Percentiles rank a stretch among this genome's conserved stretches.
phyloP scores from a whole-genome alignment of 257 asterid species.

The Echium plantagineum region DNA sequence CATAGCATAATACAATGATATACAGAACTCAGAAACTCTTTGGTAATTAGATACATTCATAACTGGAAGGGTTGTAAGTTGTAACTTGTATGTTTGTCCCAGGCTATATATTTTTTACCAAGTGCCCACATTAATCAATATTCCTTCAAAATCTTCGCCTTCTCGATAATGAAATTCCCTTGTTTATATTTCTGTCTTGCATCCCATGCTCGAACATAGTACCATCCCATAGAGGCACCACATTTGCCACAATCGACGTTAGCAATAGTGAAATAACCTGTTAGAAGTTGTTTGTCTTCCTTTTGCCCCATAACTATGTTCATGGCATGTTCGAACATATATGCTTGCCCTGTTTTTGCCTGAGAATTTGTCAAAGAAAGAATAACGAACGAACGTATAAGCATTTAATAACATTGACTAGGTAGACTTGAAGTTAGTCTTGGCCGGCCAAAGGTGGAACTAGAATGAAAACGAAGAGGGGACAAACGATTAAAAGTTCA shows the following conservation, averaged over 20 bases:
- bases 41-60: no score
- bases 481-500: no score
- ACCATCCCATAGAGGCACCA: constrained; percentile 24
- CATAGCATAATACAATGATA: no score
- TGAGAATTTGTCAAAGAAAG: not conserved
- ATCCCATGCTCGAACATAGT: constrained; percentile 23
- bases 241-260: constrained; percentile 17
- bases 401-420: no score
- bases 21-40: no score
- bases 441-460: no score
- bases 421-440: no score
- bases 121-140: constrained; percentile 7
- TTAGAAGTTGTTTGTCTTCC: constrained; percentile 16
- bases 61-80: no score
- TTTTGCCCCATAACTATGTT: constrained; percentile 24
- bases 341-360: constrained; percentile 25
- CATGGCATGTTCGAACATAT: constrained; percentile 22
- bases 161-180: constrained; percentile 21
- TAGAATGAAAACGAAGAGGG: no score
- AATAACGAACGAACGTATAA: not conserved
- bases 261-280: constrained; percentile 16
- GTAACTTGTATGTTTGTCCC: no score
- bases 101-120: no score
- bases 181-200: constrained; percentile 19
- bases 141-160: constrained; percentile 22